Base-by-base conservation (phyloP, 805 yeast genomes). In the Dipodascus albidus region DNA sequence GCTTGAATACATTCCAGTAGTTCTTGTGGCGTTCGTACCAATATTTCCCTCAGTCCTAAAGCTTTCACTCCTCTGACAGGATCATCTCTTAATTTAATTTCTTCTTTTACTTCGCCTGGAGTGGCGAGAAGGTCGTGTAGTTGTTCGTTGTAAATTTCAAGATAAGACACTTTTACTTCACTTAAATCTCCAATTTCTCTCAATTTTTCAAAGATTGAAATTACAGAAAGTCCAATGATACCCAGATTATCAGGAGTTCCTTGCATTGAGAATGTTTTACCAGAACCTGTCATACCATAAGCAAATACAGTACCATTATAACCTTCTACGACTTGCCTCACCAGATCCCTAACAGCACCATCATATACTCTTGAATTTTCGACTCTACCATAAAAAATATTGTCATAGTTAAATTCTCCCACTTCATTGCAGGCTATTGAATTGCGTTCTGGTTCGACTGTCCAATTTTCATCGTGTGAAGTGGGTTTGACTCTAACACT, bases 201-300 rank as follows among this genome's bases (percentile, higher is more conserved):
- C 6, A 38, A 19, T 38, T 14, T 38, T 14, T 72, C 67, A 62
- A 82, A 89, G 2, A 86, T 72, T 48, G 78, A 77, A 53, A 74
- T 72, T 11, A 83, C 82, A 3, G 91, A 82, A 41, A 81, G 70
- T 42, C 83, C 81, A 47, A 89, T 84, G 50, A 88, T 74, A 2
- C 96, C 96, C 0, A 83, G 81, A 57, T 81, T 83, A 3, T 59
- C 57, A 1, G 67, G 72, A 23, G 74, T 71, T 27, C 96, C 96
- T 57, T 82, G 83, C 95, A 88, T 88, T 1, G 95, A 79, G 64
- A 78, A 82, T 0, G 96, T 88, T 67, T 88, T 88, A 9, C 96
- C 96, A 1, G 95, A 84, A 0, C 96, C 96, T 0, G 96, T 88
- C 88, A 86, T 86, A 35, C 96, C 96, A 62, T 88, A 88, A 0